Percentiles rank a stretch among this genome's conserved stretches.
These are phyloP conservation scores for Lactifluus pinguis DNA, from an alignment of 768 basidiomycete genomes.

Conservation along the genomic window DNA sequence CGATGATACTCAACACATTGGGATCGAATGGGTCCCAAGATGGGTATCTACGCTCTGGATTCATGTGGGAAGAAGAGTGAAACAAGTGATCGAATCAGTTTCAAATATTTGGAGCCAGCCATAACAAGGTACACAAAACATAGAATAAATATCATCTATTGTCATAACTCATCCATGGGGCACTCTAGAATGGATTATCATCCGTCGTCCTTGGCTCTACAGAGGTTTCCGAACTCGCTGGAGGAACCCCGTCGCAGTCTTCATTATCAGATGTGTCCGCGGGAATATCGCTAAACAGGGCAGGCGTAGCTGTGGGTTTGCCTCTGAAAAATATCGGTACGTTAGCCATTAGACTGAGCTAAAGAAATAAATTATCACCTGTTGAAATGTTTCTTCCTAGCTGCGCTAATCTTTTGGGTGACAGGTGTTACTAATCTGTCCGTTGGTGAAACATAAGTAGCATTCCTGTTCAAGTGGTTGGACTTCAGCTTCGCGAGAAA, in stretches of 20 bases:
- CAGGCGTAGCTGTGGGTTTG: conserved; percentile 44
- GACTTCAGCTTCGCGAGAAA: conserved; percentile 2
- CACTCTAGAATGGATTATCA: conserved; percentile 66
- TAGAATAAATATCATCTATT: conserved; percentile 16
- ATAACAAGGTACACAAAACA: conserved; percentile 6
- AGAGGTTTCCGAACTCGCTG: conserved; percentile 25
- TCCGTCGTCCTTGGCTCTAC: conserved; percentile 38
- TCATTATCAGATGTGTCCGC: conserved; percentile 29
- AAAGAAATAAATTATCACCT: conserved; percentile 47
- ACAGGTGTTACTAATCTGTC: conserved; percentile 92
- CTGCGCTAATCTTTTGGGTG: conserved; percentile 84
- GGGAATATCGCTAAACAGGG: conserved; percentile 42
- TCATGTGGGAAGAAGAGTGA: too few relatives aligned
- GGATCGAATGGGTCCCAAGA: neutral
- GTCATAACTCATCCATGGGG: neutral
- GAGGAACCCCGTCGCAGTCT: conserved; percentile 33
- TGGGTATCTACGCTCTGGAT: neutral
- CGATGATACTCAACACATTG: neutral
- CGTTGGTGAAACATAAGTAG: conserved; percentile 84
- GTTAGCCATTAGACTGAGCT: conserved; percentile 2
- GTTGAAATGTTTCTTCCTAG: conserved; percentile 87
- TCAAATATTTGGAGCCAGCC: conserved; percentile 3
- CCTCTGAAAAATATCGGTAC: conserved; percentile 32
- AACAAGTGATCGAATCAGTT: neutral
- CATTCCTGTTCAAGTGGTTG: conserved; percentile 49